Evolutionary conservation across 176 grass and related monocot genomes (phyloP).

Genomic region (Lolium multiflorum): DNA sequence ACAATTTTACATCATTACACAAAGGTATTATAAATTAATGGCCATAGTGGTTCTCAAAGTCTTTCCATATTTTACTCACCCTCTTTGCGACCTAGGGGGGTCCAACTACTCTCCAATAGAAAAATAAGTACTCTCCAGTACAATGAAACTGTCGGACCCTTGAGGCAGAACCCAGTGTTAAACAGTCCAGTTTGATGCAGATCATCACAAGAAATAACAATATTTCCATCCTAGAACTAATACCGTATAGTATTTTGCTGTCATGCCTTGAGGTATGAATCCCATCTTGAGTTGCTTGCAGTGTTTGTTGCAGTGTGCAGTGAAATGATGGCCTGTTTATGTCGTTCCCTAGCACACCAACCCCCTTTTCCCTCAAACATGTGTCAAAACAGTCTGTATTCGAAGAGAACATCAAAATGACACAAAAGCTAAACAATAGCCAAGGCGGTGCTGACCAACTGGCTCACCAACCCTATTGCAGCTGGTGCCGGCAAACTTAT

Average conservation of each 20-base stretch:
- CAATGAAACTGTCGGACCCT: not conserved
- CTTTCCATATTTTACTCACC: not conserved
- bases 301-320: constrained; percentile 1
- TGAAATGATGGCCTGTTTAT: not conserved
- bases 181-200: not conserved
- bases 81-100: not conserved
- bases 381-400: not conserved
- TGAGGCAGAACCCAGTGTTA: not conserved
- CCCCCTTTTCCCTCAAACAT: not conserved
- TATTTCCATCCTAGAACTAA: not conserved
- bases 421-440: not conserved
- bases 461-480: not conserved
- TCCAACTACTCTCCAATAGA: not conserved
- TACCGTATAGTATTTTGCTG: not conserved
- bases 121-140: not conserved
- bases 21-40: not conserved
- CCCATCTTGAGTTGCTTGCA: not conserved
- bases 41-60: not conserved
- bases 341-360: not conserved
- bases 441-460: not conserved
- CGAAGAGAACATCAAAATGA: not conserved
- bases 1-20: not conserved
- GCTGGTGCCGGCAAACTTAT: not conserved
- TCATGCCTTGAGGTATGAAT: constrained; percentile 1
- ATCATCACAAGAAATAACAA: not conserved